phyloP scores from a whole-genome alignment of 805 yeast genomes.

The Zygotorulaspora danielsina region DNA sequence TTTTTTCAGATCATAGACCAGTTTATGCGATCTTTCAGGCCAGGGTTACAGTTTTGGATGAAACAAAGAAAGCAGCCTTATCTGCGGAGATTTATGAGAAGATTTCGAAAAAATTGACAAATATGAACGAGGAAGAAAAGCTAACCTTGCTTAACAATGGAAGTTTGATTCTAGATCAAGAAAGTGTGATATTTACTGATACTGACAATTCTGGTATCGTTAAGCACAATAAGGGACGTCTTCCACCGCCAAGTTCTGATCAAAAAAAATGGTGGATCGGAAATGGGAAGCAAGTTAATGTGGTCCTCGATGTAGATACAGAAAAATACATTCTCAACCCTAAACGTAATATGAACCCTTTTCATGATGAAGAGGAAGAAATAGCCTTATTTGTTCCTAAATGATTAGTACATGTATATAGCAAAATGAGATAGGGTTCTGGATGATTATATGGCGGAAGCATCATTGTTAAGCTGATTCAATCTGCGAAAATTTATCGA shows the following conservation, averaged over 20 bases:
- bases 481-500: no score
- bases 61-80: conserved; percentile 45
- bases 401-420: conserved; percentile 3
- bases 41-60: conserved; percentile 61
- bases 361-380: conserved; percentile 47
- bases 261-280: conserved; percentile 88
- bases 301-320: conserved; percentile 42
- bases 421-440: no score
- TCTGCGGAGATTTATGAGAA: conserved; percentile 54
- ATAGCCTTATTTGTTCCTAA: conserved; percentile 34
- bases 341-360: conserved; percentile 66
- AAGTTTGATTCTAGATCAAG: conserved; percentile 23
- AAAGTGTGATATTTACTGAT: conserved; percentile 17
- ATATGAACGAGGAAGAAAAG: conserved; percentile 38
- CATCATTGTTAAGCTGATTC: no score
- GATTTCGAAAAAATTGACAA: conserved; percentile 46
- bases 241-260: conserved; percentile 90
- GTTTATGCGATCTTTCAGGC: conserved; percentile 71
- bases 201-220: conserved; percentile 16
- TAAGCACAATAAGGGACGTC: conserved; percentile 27
- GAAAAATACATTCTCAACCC: conserved; percentile 61
- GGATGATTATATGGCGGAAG: no score
- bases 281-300: conserved; percentile 69
- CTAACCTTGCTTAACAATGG: conserved; percentile 46
- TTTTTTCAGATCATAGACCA: conserved; percentile 87